Evolutionary conservation across 441 rosid genomes (phyloP).

Genomic region (Bocquillonia castaneifolia): DNA sequence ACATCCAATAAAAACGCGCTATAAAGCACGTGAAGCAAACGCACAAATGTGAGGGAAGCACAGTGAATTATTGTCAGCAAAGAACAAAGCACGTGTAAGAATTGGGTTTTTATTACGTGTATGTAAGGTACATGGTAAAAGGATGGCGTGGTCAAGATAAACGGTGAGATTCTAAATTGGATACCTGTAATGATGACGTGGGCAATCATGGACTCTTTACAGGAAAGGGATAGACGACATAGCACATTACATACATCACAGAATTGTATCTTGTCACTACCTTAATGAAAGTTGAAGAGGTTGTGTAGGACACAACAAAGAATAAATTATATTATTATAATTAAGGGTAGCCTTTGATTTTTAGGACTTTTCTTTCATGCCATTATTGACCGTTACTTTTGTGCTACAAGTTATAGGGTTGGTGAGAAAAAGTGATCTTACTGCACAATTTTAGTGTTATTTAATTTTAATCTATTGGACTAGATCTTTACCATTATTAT

Average conservation of each 20-base stretch:
- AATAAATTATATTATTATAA: too few relatives aligned
- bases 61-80: background rate
- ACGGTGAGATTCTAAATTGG: slow-evolving; percentile 3
- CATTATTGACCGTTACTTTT: background rate
- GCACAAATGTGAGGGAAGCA: slow-evolving; percentile 17
- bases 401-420: too few relatives aligned
- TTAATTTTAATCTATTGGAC: too few relatives aligned
- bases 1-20: background rate
- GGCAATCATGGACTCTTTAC: background rate
- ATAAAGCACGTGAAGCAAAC: slow-evolving; percentile 6
- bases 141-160: background rate
- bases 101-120: background rate
- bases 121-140: background rate
- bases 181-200: background rate
- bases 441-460: too few relatives aligned
- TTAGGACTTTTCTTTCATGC: background rate
- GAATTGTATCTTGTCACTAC: background rate
- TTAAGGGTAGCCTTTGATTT: background rate
- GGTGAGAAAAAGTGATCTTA: too few relatives aligned
- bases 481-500: too few relatives aligned
- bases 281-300: background rate
- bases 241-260: too few relatives aligned
- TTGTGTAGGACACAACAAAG: slow-evolving; percentile 21
- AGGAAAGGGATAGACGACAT: background rate
- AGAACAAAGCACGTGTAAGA: slow-evolving; percentile 20